Evolutionary conservation across 805 yeast species (phyloP).

Genomic region (Maudiozyma saulgeensis): DNA sequence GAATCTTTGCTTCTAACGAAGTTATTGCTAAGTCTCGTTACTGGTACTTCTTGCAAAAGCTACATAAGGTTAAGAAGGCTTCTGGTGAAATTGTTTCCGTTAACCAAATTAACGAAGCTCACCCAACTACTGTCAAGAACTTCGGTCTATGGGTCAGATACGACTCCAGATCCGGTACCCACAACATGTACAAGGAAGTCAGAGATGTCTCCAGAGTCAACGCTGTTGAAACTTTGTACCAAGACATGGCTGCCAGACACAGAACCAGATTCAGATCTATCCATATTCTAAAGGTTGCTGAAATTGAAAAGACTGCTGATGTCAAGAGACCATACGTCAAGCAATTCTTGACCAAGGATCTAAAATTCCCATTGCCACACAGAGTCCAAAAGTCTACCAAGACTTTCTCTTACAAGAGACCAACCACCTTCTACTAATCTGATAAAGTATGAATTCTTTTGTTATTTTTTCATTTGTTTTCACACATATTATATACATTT

Average conservation of each 20-base stretch:
- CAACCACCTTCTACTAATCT: slow-evolving; percentile 93
- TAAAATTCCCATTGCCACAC: slow-evolving; percentile 99
- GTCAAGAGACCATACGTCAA: slow-evolving; percentile 98
- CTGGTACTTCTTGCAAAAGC: slow-evolving; percentile 99
- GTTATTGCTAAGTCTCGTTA: slow-evolving; percentile 99
- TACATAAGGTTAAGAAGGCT: slow-evolving; percentile 99
- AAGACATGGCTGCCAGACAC: slow-evolving; percentile 99
- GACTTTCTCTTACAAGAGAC: slow-evolving; percentile 86
- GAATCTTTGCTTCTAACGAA: slow-evolving; percentile 97
- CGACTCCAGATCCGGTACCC: slow-evolving; percentile 99
- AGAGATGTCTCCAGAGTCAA: slow-evolving; percentile 98
- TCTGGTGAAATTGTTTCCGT: slow-evolving; percentile 98
- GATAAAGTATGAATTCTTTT: slow-evolving; percentile 30
- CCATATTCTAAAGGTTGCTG: slow-evolving; percentile 99
- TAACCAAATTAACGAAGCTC: slow-evolving; percentile 84
- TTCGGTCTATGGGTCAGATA: slow-evolving; percentile 99
- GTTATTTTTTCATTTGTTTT: not conserved
- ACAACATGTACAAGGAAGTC: slow-evolving; percentile 99
- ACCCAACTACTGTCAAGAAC: slow-evolving; percentile 99
- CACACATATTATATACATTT: not conserved
- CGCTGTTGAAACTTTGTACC: slow-evolving; percentile 97
- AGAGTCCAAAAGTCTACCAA: slow-evolving; percentile 87
- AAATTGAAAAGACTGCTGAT: slow-evolving; percentile 93
- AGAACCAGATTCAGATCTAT: slow-evolving; percentile 99
- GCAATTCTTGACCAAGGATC: slow-evolving; percentile 90